These are phyloP conservation scores for Diplogelasinospora grovesii DNA, from an alignment of 495 filamentous ascomycete genomes.

Conservation along the genomic window DNA sequence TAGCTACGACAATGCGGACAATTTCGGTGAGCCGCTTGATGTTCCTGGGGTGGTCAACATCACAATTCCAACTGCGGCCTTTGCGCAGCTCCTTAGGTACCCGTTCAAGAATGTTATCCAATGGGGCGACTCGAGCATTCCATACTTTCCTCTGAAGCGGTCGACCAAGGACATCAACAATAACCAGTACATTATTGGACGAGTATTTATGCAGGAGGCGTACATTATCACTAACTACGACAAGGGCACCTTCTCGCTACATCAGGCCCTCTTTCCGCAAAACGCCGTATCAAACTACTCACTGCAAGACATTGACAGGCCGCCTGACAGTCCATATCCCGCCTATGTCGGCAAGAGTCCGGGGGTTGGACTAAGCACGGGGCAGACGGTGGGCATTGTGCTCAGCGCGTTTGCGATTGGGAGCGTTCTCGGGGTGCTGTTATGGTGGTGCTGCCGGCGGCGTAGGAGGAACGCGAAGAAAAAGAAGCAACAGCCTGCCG, in stretches of 20 bases:
- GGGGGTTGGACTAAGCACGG: conserved; percentile 35
- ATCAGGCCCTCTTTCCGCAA: conserved; percentile 48
- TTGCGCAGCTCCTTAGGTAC: conserved; percentile 52
- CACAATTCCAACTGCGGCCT: conserved; percentile 56
- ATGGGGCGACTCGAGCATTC: conserved; percentile 35
- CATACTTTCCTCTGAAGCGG: conserved; percentile 57
- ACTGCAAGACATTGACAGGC: conserved; percentile 42
- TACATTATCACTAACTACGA: conserved; percentile 66
- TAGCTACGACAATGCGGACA: conserved; percentile 38
- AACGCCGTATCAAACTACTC: conserved; percentile 37
- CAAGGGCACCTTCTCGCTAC: conserved; percentile 50
- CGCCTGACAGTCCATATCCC: conserved; percentile 40
- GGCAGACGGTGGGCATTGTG: conserved; percentile 32
- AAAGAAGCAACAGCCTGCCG: conserved; percentile 9
- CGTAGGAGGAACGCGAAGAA: conserved; percentile 21
- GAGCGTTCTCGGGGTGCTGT: conserved; percentile 31
- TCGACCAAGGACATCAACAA: conserved; percentile 34
- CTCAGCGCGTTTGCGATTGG: conserved; percentile 38
- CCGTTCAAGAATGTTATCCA: conserved; percentile 47
- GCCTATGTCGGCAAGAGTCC: conserved; percentile 5
- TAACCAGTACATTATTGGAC: conserved; percentile 59
- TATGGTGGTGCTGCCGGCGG: conserved; percentile 27
- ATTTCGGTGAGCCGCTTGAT: conserved; percentile 36
- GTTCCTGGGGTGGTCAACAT: conserved; percentile 50
- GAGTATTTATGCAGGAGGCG: conserved; percentile 63